Evolutionary conservation across 78 protist genomes (phyloP).

Genomic region (Paulinella micropora): DNA sequence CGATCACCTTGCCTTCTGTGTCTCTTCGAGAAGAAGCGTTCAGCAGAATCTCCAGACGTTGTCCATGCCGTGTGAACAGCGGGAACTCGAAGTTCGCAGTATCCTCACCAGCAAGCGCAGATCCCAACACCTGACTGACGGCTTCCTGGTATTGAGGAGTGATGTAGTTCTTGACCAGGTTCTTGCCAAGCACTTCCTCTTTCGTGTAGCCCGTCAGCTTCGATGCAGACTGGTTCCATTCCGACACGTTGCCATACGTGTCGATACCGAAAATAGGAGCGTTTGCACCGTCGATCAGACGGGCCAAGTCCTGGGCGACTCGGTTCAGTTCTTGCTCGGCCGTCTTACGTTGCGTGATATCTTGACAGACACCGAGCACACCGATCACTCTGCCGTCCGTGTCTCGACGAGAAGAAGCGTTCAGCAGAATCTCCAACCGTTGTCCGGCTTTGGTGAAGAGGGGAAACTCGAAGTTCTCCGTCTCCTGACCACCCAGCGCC

Average conservation of each 20-base stretch:
- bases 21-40: neutral
- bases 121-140: neutral
- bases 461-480: slow-evolving; percentile 13
- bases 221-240: neutral
- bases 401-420: neutral
- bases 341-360: neutral
- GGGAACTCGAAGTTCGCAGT: slow-evolving; percentile 18
- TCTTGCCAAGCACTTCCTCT: neutral
- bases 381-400: neutral
- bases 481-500: neutral
- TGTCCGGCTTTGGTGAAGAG: neutral
- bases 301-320: neutral
- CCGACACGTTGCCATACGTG: neutral
- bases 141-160: neutral
- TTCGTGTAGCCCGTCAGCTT: neutral
- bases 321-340: neutral
- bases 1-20: neutral
- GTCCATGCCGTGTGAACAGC: neutral
- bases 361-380: slow-evolving; percentile 1
- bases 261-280: slow-evolving; percentile 10
- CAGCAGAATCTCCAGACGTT: neutral
- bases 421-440: neutral
- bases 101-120: slow-evolving; percentile 4
- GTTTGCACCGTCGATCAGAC: neutral
- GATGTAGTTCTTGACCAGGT: neutral